A percentile compares a stretch with the other conserved stretches of the same genome.
Evolutionary conservation across 495 filamentous ascomycete genomes (phyloP).

Genomic region (Daldinia caldariorum): DNA sequence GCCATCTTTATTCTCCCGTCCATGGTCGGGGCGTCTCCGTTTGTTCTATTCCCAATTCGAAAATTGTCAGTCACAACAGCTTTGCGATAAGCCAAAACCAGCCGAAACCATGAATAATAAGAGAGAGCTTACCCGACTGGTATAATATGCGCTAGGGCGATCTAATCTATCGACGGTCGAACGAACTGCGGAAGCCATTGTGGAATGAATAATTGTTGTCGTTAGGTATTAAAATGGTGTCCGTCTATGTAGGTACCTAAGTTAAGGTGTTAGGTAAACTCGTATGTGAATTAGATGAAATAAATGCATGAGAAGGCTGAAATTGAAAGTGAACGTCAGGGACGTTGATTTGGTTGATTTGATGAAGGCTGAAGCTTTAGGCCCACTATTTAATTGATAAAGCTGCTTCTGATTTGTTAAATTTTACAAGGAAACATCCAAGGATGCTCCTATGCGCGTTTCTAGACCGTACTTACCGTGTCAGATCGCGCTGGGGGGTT

Average conservation of each 20-base stretch:
- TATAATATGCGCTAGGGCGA: conserved; percentile 87
- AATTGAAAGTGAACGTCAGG: background rate
- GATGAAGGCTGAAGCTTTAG: conserved; percentile 32
- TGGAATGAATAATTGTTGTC: conserved; percentile 1
- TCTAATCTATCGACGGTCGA: conserved; percentile 88
- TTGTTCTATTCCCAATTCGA: conserved; percentile 61
- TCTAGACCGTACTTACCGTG: conserved; percentile 1
- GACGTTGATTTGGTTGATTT: conserved; percentile 28
- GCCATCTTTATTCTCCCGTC: conserved; percentile 66
- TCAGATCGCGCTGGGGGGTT: conserved; percentile 34
- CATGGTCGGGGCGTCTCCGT: conserved; percentile 68
- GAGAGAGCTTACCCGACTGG: conserved; percentile 69
- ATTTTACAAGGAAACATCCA: background rate
- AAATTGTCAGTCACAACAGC: conserved; percentile 24
- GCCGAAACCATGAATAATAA: conserved; percentile 15
- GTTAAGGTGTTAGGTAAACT: background rate
- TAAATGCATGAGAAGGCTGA: conserved; percentile 10
- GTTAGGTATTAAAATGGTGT: background rate
- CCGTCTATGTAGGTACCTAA: too few species aligned
- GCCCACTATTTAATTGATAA: conserved; percentile 18
- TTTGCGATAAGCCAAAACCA: background rate
- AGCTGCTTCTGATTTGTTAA: conserved; percentile 16
- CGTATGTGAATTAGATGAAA: too few species aligned
- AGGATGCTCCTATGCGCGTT: conserved; percentile 28
- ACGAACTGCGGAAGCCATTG: conserved; percentile 40